Base-by-base conservation (phyloP, 1,284 basidiomycete species). In the Irpex sp. region DNA sequence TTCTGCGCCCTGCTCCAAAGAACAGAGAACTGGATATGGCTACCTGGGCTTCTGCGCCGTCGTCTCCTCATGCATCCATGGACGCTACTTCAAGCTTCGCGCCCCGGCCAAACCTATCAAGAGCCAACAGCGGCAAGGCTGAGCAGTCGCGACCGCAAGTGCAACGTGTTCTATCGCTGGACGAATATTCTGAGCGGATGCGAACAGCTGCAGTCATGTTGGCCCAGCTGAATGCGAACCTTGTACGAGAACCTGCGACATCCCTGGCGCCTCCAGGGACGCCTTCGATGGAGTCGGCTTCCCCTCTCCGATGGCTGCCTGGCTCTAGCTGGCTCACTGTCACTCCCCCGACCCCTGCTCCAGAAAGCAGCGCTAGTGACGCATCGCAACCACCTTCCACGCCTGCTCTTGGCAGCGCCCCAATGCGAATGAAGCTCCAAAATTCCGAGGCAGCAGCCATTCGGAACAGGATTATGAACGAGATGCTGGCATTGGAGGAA, bases 111-210 rank as follows among this genome's bases (percentile, higher is more conserved):
- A 51, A 54, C 13, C 21, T 60, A 17, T 58, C 62, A 38, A 57
- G 67, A 61, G 44, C 65, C 9, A 62, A 52, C 7, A 62, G 61
- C 38, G 19, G 60, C 26, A 65, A 58, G 56, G 47, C 15, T 56
- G 62, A 66, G 48, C 37, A 47, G 52, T 40, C 62, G 38, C 17
- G 65, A 60, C 59, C 52, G 21, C 38, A 61, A 21, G 38, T 62
- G 1, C 57, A 62, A 4, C 70, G 69, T 31, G 67, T 72, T n/a
- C 66, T 82, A 2, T 90, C 89, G 1, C 79, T 99, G 36, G 96
- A 99, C 72, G 97, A 99, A 70, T 99, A 99, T 74, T 97, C 97
- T 0, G 94, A 98, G 71, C 87, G 97, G 52, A 99, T 99, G 97
- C 89, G 94, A 13, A 98, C 96, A 8, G 97, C 97, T 1, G 97